phyloP scores from a whole-genome alignment of 805 yeast species.

The Starmerella tilneyi region DNA sequence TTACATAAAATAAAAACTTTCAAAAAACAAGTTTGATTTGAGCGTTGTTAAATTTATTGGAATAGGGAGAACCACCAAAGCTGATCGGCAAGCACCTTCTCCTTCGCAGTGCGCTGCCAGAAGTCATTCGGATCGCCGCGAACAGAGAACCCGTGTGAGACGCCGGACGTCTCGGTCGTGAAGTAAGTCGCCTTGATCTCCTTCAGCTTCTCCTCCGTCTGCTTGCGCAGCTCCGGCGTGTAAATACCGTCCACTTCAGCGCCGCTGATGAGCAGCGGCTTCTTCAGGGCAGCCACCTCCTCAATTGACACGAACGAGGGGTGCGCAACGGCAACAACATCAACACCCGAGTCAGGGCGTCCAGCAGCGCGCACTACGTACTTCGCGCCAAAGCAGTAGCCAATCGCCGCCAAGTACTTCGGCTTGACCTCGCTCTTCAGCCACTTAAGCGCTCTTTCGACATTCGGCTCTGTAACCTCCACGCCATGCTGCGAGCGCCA shows the following conservation, averaged over 20 bases:
- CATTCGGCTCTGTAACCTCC: constrained; percentile 41
- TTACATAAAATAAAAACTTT: not conserved
- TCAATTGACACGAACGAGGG: constrained; percentile 64
- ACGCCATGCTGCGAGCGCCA: constrained; percentile 51
- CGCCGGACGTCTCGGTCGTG: constrained; percentile 52
- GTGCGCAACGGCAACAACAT: constrained; percentile 69
- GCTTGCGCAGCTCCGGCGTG: constrained; percentile 51
- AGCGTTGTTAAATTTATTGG: not conserved
- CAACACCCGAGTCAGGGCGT: constrained; percentile 27
- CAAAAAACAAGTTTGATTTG: not conserved
- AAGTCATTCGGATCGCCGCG: constrained; percentile 59
- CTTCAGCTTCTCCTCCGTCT: constrained; percentile 49
- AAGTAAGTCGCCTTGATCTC: constrained; percentile 48
- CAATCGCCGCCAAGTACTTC: constrained; percentile 40
- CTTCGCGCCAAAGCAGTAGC: constrained; percentile 83
- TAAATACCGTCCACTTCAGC: constrained; percentile 63
- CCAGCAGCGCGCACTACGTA: constrained; percentile 46
- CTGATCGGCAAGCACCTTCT: constrained; percentile 46
- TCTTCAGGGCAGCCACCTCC: constrained; percentile 50
- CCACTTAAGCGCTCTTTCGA: constrained; percentile 39
- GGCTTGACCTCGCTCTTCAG: constrained; percentile 40
- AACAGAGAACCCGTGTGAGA: constrained; percentile 66
- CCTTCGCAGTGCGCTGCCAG: constrained; percentile 50
- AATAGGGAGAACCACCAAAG: constrained; percentile 24
- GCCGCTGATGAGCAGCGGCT: constrained; percentile 59